Percentiles rank a stretch among this genome's conserved stretches.
Evolutionary conservation across 192 early-diverging fungal species (phyloP).

Genomic region (Pilaira anomala): DNA sequence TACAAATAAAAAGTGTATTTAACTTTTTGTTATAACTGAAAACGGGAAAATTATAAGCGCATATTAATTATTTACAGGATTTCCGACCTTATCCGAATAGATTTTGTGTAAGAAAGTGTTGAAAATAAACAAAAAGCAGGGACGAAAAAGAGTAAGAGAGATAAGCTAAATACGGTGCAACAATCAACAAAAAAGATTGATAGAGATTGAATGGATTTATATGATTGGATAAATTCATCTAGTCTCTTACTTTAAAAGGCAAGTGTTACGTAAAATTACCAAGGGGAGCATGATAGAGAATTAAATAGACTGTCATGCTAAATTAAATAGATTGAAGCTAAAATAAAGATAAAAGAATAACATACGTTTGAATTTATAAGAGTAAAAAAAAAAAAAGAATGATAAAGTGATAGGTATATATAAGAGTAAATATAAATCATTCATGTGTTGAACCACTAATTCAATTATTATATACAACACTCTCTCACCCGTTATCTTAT

Average conservation of each 20-base stretch:
- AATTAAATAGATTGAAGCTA: no score
- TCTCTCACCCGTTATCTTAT: slow-evolving; percentile 19
- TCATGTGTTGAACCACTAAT: no score
- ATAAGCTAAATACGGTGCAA: neutral
- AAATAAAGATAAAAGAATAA: no score
- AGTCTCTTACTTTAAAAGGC: neutral
- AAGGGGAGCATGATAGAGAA: neutral
- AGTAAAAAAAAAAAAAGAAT: no score
- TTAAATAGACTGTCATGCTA: neutral
- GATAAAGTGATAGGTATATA: no score
- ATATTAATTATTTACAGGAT: neutral
- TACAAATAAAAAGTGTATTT: no score
- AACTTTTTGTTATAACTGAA: no score
- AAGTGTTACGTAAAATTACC: neutral
- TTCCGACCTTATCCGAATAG: neutral
- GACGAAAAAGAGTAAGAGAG: neutral
- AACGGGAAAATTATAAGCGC: no score
- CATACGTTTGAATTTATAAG: no score
- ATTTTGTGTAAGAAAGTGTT: neutral
- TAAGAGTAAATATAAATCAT: no score
- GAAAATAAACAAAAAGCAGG: neutral
- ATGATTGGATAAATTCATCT: neutral
- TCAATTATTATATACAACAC: no score
- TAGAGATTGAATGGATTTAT: neutral
- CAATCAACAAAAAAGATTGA: neutral